Conservation (phyloP, 1,139 yeast species). For the Kurtzmaniella quercitrusa region DNA sequence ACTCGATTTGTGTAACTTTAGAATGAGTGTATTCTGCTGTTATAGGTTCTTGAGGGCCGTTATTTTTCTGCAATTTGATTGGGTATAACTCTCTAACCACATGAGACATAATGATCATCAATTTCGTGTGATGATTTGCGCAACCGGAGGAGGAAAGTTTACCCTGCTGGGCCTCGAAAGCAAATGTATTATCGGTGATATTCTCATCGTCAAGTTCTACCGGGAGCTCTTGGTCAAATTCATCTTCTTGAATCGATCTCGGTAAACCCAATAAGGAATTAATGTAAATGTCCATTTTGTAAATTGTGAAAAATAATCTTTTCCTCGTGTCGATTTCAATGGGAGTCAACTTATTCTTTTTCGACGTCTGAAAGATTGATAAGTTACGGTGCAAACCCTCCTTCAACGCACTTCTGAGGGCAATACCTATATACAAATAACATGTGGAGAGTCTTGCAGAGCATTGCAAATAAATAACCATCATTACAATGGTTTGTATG, state of each 20-base stretch:
- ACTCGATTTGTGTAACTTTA: conserved; percentile 69
- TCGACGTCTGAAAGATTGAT: conserved; percentile 46
- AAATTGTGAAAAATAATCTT: conserved; percentile 81
- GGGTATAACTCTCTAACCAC: conserved; percentile 44
- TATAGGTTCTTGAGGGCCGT: conserved; percentile 11
- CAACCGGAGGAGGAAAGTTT: conserved; percentile 71
- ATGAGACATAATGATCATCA: conserved; percentile 49
- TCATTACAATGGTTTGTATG: conserved; percentile 68
- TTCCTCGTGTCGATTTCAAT: conserved; percentile 84
- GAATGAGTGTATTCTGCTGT: conserved; percentile 47
- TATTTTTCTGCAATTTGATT: conserved; percentile 22
- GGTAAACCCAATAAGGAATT: conserved; percentile 90
- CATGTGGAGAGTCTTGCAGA: conserved; percentile 88
- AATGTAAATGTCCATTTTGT: conserved; percentile 87
- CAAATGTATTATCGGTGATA: conserved; percentile 60
- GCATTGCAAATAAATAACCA: conserved; percentile 79
- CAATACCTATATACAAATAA: conserved; percentile 90
- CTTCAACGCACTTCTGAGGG: conserved; percentile 77
- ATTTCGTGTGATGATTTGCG: conserved; percentile 80
- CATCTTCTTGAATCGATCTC: conserved; percentile 67
- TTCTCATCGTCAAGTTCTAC: conserved; percentile 83
- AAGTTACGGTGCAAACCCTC: conserved; percentile 85
- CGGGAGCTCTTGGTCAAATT: conserved; percentile 87
- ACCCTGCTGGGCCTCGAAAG: conserved; percentile 33
- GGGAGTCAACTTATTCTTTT: conserved; percentile 54